Evolutionary conservation across 495 filamentous ascomycete species (phyloP).

Genomic region (Aspergillus carlsbadensis): DNA sequence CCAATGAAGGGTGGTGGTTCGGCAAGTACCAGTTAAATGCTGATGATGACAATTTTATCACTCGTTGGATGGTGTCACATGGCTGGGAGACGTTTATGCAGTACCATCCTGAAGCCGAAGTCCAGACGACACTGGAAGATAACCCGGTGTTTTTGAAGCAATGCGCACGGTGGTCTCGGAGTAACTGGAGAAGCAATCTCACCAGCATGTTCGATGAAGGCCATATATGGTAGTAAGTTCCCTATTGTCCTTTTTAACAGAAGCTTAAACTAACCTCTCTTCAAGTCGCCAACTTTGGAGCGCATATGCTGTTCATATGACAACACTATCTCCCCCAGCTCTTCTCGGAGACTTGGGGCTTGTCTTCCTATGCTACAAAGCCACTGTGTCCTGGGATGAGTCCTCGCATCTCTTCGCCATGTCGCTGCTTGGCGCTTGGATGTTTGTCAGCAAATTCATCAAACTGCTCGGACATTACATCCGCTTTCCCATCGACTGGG

Average conservation of each 20-base stretch:
- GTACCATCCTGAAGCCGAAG: constrained; percentile 68
- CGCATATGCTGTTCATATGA: constrained; percentile 72
- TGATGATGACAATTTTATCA: constrained; percentile 84
- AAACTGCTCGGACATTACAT: constrained; percentile 74
- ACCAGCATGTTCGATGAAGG: constrained; percentile 70
- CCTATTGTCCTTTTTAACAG: constrained; percentile 6
- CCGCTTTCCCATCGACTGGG: constrained; percentile 65
- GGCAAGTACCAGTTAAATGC: constrained; percentile 72
- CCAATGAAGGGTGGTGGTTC: constrained; percentile 67
- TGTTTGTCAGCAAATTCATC: constrained; percentile 74
- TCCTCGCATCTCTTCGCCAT: constrained; percentile 45
- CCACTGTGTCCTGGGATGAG: constrained; percentile 44
- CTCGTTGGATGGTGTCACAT: constrained; percentile 74
- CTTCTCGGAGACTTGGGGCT: constrained; percentile 63
- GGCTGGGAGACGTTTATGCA: constrained; percentile 77
- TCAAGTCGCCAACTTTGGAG: constrained; percentile 74
- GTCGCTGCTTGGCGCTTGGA: constrained; percentile 52
- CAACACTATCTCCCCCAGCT: constrained; percentile 70
- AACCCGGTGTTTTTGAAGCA: constrained; percentile 73
- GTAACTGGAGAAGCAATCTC: constrained; percentile 80
- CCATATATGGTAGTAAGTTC: constrained; percentile 66
- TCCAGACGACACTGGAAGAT: constrained; percentile 74
- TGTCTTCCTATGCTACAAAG: constrained; percentile 50
- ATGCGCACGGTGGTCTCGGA: constrained; percentile 77
- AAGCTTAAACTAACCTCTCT: no score